Evolutionary conservation across 139 green algal species (phyloP).

Genomic region (Mychonastes homosphaera): DNA sequence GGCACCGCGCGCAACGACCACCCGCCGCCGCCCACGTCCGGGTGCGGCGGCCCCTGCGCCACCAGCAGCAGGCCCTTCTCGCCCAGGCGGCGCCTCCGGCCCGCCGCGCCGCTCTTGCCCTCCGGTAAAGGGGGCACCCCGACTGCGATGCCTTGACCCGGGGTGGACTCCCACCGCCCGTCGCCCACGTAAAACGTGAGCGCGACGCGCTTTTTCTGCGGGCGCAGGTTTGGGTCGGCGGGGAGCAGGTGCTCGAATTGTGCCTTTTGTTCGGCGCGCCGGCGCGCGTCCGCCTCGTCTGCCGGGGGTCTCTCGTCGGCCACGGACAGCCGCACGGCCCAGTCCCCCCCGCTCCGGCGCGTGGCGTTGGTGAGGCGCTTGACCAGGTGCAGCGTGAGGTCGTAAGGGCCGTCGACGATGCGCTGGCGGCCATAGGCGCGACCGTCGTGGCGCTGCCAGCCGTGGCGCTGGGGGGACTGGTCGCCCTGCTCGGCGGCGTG

Average conservation of each 20-base stretch:
- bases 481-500: constrained; percentile 39
- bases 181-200: constrained; percentile 15
- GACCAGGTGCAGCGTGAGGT: constrained; percentile 49
- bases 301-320: background rate
- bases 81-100: too few relatives aligned
- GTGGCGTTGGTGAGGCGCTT: constrained; percentile 11
- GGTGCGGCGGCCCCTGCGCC: too few relatives aligned
- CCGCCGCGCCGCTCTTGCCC: too few relatives aligned
- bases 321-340: constrained; percentile 24
- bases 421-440: constrained; percentile 59
- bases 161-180: background rate
- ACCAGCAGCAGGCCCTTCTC: too few relatives aligned
- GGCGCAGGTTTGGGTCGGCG: too few relatives aligned
- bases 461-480: constrained; percentile 45
- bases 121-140: too few relatives aligned
- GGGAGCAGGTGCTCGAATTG: too few relatives aligned
- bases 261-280: constrained; percentile 3
- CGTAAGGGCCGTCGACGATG: constrained; percentile 46
- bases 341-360: constrained; percentile 28
- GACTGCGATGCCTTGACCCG: background rate
- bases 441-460: constrained; percentile 80
- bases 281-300: background rate
- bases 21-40: too few relatives aligned
- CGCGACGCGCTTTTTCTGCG: constrained; percentile 12
- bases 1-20: too few relatives aligned